Evolutionary conservation across 2,329 filamentous ascomycete species (phyloP), one percentile per base, ranked within the genome.

Genomic region (Aphanocladium album): DNA sequence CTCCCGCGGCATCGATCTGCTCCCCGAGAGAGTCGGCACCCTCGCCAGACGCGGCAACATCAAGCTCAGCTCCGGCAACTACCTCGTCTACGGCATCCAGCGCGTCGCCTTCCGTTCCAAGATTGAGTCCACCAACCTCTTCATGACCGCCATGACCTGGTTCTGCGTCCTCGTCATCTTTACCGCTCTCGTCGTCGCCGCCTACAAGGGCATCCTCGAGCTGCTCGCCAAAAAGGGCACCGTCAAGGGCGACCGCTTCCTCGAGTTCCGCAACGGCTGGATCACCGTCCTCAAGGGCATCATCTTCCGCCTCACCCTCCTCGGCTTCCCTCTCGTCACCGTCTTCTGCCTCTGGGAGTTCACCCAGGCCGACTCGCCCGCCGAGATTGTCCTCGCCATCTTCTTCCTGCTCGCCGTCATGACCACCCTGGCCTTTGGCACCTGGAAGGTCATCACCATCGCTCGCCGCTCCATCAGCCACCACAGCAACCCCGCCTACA

Each of bases 401-500:
- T 90, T 96, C 74, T 96, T 96, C 80, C 84, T 97, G 72, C 78
- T 96, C 67, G 89, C 89, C 63, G 88, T 96, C 81, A 79, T 88
- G 43, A 80, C 82, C 57, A 90, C 92, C 35, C 83, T 98, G 37
- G 87, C 78, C 23, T 97, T 91, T 90, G 93, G 93, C 51, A 87
- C 91, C 0, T 88, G 85, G 77, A 97, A 96, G 80, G 91, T 98
- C 65, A 90, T 96, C 68, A 85, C 86, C 59, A 89, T 98, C 64
- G 93, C 92, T 37, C 91, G 91, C 71, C 89, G 91, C 67, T 97
- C 93, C 35, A 89, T 96, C 64, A 77, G 83, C 61, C 91, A 96
- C 86, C 93, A 97, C 81, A 93, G 93, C 77, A 97, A 96, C 78
- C 92, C 93, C 27, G 93, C 93, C 30, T 97, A 97, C 76, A 96